Evolutionary conservation across 352 stramenopile genomes (phyloP), one percentile per base, ranked within the genome.

Genomic region (Globisporangium recalcitrans): DNA sequence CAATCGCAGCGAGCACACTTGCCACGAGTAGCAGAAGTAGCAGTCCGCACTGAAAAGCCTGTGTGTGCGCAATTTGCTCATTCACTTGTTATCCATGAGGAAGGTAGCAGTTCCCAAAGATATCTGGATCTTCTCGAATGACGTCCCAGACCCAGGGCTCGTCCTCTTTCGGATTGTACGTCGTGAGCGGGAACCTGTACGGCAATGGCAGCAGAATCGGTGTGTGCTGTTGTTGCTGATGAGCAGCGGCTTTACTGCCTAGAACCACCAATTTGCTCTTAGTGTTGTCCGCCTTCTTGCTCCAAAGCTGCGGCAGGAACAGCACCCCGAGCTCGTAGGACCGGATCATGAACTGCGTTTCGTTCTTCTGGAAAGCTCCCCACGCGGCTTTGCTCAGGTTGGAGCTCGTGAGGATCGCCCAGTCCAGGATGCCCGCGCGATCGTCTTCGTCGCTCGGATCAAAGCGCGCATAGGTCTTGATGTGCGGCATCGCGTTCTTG

Each of bases 311-410:
- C 14, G 82, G 80, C 5, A 92, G 57, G 49, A 92, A 92, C 47
- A 94, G 71, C 21, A 94, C 75, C 0, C 85, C 85, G 4, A 94
- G 69, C 55, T 94, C 85, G 64, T 93, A 94, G 1, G 83, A 92
- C 21, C 85, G 75, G 55, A 94, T 86, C 80, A 91, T 90, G 49
- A 94, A 73, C 54, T 94, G 85, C 8, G 78, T 74, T 38, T 78
- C 72, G 64, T 82, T 83, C 55, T 88, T 92, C 68, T 94, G 82
- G n/a, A 82, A 56, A 0, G 75, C 40, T 0, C 85, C 85, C 85
- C 85, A 94, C 22, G 85, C 85, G 3, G 83, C 85, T 64, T 92
- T 91, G 73, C 85, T 94, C 42, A 92, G 67, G 52, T 94, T 94
- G 4, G 82, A 77, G 63, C 85, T 94, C 2, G 83, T 89, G n/a